These are phyloP conservation scores for Ascochyta clinopodiicola DNA, from an alignment of 2,329 filamentous ascomycete species.

Conservation along the genomic window DNA sequence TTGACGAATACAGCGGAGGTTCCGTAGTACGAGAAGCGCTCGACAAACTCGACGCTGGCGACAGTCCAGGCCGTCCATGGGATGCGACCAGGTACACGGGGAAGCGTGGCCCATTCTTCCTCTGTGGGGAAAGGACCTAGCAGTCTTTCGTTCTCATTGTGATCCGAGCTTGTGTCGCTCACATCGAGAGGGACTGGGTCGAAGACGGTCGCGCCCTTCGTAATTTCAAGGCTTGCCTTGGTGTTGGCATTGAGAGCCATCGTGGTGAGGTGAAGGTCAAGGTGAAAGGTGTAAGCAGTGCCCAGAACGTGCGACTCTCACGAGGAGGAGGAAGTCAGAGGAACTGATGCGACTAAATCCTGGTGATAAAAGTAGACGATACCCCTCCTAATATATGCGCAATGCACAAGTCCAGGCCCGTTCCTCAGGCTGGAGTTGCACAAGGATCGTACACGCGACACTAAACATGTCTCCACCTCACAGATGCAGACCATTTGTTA, in stretches of 20 bases:
- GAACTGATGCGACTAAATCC: conserved; percentile 16
- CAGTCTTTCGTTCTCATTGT: conserved; percentile 29
- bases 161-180: conserved; percentile 27
- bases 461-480: conserved; percentile 3
- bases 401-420: conserved; percentile 13
- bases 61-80: conserved; percentile 48
- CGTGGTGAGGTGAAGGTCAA: not conserved
- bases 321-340: conserved; percentile 13
- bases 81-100: conserved; percentile 43
- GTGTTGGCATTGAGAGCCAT: conserved; percentile 35
- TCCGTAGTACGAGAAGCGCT: conserved; percentile 49
- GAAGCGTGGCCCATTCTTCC: conserved; percentile 46
- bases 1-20: conserved; percentile 48
- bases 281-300: not conserved
- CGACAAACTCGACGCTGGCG: conserved; percentile 45
- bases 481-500: conserved; percentile 9
- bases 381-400: conserved; percentile 25
- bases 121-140: conserved; percentile 42
- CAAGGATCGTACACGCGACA: conserved; percentile 22
- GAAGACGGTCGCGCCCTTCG: conserved; percentile 36
- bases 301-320: conserved; percentile 1
- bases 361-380: conserved; percentile 4
- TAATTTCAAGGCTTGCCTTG: conserved; percentile 42
- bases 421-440: conserved; percentile 19
- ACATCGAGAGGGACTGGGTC: conserved; percentile 37